Conservation (phyloP, 768 basidiomycete species). For the Inosperma sp. region DNA sequence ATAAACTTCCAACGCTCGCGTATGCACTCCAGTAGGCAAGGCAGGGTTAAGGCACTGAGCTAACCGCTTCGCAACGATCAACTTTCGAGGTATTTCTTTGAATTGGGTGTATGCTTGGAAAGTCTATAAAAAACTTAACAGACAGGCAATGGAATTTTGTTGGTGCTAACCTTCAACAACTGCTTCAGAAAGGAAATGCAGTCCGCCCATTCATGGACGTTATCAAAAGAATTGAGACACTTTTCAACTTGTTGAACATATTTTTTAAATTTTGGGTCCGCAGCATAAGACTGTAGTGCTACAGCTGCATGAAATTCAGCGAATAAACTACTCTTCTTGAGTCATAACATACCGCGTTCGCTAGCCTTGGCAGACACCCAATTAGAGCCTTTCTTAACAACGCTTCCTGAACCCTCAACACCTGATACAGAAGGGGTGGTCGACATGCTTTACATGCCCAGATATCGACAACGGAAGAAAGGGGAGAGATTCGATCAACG, state of each 20-base stretch:
- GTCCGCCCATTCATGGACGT: slow-evolving; percentile 98
- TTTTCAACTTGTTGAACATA: slow-evolving; percentile 90
- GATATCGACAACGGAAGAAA: background rate
- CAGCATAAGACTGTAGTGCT: slow-evolving; percentile 52
- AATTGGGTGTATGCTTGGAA: slow-evolving; percentile 92
- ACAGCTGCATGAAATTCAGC: slow-evolving; percentile 33
- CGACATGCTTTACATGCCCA: slow-evolving; percentile 19
- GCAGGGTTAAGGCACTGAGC: slow-evolving; percentile 98
- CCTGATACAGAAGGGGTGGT: slow-evolving; percentile 27
- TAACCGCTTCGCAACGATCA: slow-evolving; percentile 90
- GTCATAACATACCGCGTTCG: slow-evolving; percentile 46
- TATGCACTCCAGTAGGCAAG: slow-evolving; percentile 93
- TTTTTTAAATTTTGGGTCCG: slow-evolving; percentile 93
- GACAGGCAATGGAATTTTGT: background rate
- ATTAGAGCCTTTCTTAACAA: slow-evolving; percentile 36
- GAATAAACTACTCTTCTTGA: background rate
- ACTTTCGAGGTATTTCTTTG: slow-evolving; percentile 92
- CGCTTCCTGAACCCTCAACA: slow-evolving; percentile 31
- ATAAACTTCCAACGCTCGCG: slow-evolving; percentile 94
- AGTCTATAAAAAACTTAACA: slow-evolving; percentile 46
- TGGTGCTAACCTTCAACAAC: slow-evolving; percentile 69
- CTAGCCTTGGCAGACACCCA: slow-evolving; percentile 41
- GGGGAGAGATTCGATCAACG: background rate
- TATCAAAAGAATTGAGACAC: slow-evolving; percentile 89
- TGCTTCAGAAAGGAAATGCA: slow-evolving; percentile 97